phyloP scores from a whole-genome alignment of 176 grass and related monocot genomes.

The Tuctoria greenei region DNA sequence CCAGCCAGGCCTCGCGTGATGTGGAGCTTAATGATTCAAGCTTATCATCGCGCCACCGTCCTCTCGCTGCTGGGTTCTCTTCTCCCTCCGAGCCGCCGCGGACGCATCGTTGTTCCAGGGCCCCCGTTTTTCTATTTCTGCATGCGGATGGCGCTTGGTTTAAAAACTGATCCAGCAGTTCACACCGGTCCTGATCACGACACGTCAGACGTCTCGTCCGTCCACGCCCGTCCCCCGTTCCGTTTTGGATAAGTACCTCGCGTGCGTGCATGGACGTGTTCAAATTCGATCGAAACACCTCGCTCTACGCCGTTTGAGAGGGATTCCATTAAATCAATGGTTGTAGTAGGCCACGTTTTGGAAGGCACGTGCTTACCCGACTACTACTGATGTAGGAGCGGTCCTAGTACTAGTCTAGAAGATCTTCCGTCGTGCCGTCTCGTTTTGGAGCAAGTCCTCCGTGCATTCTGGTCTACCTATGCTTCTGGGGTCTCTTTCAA shows the following conservation, averaged over 20 bases:
- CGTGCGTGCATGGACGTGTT: neutral
- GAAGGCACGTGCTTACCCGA: conserved; percentile 30
- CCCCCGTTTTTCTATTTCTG: neutral
- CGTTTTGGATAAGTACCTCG: conserved; percentile 13
- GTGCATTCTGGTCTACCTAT: neutral
- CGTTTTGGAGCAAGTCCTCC: neutral
- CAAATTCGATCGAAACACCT: neutral
- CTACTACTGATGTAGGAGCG: neutral
- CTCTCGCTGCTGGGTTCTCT: neutral
- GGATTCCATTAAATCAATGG: neutral
- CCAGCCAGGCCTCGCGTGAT: neutral
- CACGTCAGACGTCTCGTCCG: neutral
- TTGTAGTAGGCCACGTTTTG: conserved; percentile 12
- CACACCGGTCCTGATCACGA: neutral
- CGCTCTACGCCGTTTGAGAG: neutral
- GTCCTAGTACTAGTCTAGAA: neutral
- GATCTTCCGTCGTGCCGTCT: neutral
- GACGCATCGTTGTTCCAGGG: neutral
- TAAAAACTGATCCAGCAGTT: neutral
- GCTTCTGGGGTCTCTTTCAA: neutral
- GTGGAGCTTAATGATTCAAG: neutral
- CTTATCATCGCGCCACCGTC: conserved; percentile 21
- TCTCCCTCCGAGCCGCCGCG: neutral
- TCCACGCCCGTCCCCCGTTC: neutral
- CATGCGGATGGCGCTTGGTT: neutral